Evolutionary conservation across 805 yeast genomes (phyloP).

Genomic region (Yamadazyma scolyti): DNA sequence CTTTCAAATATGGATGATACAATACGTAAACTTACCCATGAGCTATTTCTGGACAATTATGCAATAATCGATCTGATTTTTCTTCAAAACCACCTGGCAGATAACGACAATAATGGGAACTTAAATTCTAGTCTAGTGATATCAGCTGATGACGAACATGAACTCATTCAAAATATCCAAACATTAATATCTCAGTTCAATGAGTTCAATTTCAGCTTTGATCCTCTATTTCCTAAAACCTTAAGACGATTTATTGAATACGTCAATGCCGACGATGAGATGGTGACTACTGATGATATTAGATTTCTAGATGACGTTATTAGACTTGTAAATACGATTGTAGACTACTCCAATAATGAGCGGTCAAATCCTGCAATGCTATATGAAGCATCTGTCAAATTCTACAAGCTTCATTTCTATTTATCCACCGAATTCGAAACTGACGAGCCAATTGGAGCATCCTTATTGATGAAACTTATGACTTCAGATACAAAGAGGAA

Average conservation of each 20-base stretch:
- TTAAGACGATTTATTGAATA: conserved; percentile 4
- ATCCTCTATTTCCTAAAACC: conserved; percentile 4
- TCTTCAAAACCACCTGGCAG: no score
- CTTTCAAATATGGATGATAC: no score
- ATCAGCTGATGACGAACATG: conserved; percentile 7
- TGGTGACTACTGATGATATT: conserved; percentile 6
- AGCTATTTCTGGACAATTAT: no score
- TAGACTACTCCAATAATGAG: conserved; percentile 27
- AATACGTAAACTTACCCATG: no score
- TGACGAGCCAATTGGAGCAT: conserved; percentile 5
- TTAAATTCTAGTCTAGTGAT: not conserved
- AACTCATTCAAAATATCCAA: conserved; percentile 6
- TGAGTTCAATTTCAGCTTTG: conserved; percentile 12
- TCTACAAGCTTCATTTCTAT: conserved; percentile 21
- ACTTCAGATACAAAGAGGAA: conserved; percentile 13
- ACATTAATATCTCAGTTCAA: conserved; percentile 9
- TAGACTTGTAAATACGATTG: conserved; percentile 16
- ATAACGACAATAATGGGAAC: no score
- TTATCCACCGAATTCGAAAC: conserved; percentile 11
- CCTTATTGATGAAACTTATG: conserved; percentile 30
- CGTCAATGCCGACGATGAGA: conserved; percentile 4
- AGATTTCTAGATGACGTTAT: conserved; percentile 9
- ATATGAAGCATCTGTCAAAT: conserved; percentile 17
- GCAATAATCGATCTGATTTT: no score
- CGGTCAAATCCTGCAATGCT: conserved; percentile 11